Conservation (phyloP, 495 filamentous ascomycete species). For the Glonium stellatum region DNA sequence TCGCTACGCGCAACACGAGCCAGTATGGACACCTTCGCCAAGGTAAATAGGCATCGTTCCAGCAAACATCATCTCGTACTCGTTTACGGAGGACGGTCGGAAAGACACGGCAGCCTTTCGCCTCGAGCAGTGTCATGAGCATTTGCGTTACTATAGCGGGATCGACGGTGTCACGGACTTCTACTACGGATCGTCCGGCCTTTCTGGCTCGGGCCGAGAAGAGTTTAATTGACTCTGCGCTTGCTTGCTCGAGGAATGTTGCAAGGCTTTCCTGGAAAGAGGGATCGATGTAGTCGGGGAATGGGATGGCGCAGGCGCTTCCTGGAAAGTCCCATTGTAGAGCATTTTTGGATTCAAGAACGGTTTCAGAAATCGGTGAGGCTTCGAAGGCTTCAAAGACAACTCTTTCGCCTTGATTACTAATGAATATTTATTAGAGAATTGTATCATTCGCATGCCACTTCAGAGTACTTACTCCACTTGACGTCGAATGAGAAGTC, state of each 20-base stretch:
- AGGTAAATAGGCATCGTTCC: constrained; percentile 39
- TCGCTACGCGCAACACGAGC: constrained; percentile 52
- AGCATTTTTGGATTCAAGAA: constrained; percentile 40
- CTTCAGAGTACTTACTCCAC: constrained; percentile 10
- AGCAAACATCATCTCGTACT: constrained; percentile 51
- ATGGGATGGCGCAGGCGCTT: constrained; percentile 38
- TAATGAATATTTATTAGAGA: neutral
- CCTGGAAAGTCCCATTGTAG: constrained; percentile 45
- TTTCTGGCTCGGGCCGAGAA: constrained; percentile 48
- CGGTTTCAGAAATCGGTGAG: constrained; percentile 43
- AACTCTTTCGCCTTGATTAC: constrained; percentile 20
- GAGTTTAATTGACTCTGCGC: constrained; percentile 46
- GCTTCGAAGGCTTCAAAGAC: constrained; percentile 54
- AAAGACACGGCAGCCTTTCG: constrained; percentile 37
- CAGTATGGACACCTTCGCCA: constrained; percentile 54
- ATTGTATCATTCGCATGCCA: neutral
- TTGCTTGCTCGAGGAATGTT: constrained; percentile 52
- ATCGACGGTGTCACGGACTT: constrained; percentile 49
- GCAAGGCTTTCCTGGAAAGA: constrained; percentile 46
- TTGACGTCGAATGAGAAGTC: constrained; percentile 9
- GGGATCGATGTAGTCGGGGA: constrained; percentile 34
- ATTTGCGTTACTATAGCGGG: constrained; percentile 50
- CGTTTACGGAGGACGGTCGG: constrained; percentile 44
- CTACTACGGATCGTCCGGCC: constrained; percentile 40
- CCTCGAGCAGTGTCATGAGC: constrained; percentile 52